A percentile compares a stretch with the other conserved stretches of the same genome.
phyloP scores from a whole-genome alignment of 2,329 filamentous ascomycete genomes.

The Bertia moriformis region DNA sequence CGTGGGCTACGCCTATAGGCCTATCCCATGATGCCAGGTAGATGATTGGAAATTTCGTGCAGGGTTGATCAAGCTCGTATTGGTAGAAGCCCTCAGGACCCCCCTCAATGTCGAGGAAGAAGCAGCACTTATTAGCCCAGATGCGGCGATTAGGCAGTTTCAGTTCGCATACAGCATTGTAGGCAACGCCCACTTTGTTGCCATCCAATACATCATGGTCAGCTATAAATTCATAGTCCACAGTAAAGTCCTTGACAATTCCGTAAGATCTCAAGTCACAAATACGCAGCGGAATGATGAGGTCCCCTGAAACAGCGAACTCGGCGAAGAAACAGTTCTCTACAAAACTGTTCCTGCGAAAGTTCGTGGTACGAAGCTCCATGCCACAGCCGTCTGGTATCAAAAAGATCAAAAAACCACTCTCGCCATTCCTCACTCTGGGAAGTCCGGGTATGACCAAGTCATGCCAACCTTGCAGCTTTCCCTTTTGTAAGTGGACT shows the following conservation, averaged over 20 bases:
- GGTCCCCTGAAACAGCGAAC: conserved; percentile 8
- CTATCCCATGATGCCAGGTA: background rate
- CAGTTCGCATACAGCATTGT: conserved; percentile 9
- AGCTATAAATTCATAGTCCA: conserved; percentile 8
- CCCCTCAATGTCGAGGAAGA: conserved; percentile 12
- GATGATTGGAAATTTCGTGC: background rate
- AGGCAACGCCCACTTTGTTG: background rate
- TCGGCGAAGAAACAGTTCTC: conserved; percentile 15
- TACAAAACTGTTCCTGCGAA: conserved; percentile 10
- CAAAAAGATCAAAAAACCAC: conserved; percentile 13
- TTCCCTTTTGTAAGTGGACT: background rate
- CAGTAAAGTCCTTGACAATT: conserved; percentile 12
- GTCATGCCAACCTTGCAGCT: conserved; percentile 7
- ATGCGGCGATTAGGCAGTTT: conserved; percentile 12
- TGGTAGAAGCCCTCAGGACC: conserved; percentile 12
- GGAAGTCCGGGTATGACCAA: conserved; percentile 14
- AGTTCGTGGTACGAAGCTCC: conserved; percentile 12
- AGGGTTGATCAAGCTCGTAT: conserved; percentile 1
- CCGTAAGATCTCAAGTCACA: conserved; percentile 12
- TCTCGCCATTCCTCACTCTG: conserved; percentile 8
- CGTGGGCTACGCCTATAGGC: background rate
- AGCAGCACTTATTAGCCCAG: conserved; percentile 14
- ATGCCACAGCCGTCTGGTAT: conserved; percentile 11
- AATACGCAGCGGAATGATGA: conserved; percentile 12
- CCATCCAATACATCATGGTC: conserved; percentile 10